A percentile compares a stretch with the other conserved stretches of the same genome.
Evolutionary conservation across 2,329 filamentous ascomycete genomes (phyloP).

Genomic region (Colletotrichum nymphaeae): DNA sequence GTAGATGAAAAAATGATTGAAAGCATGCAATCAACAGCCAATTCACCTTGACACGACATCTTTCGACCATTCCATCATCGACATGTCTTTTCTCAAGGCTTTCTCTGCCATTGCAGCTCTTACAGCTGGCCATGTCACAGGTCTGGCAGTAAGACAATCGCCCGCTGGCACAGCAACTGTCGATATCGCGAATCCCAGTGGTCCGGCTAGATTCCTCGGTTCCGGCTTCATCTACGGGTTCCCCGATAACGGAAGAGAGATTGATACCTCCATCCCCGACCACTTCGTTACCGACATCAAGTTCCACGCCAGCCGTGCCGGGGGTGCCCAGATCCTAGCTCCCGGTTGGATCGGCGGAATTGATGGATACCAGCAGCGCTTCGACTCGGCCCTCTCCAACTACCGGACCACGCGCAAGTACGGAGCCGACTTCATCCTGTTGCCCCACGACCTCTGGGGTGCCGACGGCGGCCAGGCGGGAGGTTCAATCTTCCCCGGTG

Average conservation of each 20-base stretch:
- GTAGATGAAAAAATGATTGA: neutral
- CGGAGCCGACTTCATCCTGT: neutral
- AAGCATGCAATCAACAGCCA: neutral
- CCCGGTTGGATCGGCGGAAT: neutral
- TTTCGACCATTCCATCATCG: too few species aligned
- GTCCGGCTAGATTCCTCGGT: neutral
- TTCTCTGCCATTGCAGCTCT: neutral
- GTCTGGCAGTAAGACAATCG: neutral
- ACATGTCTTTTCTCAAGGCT: neutral
- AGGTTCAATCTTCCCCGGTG: slow-evolving; percentile 50
- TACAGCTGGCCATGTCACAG: neutral
- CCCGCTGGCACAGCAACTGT: neutral
- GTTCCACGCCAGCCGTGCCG: slow-evolving; percentile 27
- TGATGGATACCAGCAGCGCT: slow-evolving; percentile 1
- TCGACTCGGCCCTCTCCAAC: slow-evolving; percentile 9
- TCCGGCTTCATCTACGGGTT: slow-evolving; percentile 34
- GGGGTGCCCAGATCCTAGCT: slow-evolving; percentile 29
- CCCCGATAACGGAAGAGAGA: slow-evolving; percentile 27
- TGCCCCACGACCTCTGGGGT: neutral
- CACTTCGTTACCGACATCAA: slow-evolving; percentile 16
- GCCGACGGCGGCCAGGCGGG: neutral
- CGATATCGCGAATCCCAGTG: neutral
- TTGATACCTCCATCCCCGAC: slow-evolving; percentile 26
- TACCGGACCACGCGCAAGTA: slow-evolving; percentile 13
- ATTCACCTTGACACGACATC: neutral